A percentile compares a stretch with the other conserved stretches of the same genome.
Conservation (phyloP, 1,284 basidiomycete species). For the Pseudozyma thailandica region DNA sequence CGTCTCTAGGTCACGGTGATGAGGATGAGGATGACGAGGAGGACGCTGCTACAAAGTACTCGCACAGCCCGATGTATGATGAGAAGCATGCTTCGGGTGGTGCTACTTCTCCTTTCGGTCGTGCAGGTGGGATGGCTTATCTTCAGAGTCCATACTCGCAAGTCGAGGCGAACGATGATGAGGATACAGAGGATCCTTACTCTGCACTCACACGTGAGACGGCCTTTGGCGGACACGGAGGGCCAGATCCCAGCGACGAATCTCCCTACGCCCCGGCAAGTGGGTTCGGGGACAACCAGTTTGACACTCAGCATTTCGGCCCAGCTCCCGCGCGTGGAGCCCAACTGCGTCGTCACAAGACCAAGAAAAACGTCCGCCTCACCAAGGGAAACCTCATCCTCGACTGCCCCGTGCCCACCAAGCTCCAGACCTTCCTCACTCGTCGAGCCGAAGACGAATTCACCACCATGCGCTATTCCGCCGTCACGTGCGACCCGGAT, state of each 20-base stretch:
- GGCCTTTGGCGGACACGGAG: slow-evolving; percentile 19
- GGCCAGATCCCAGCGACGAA: slow-evolving; percentile 8
- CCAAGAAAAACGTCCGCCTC: slow-evolving; percentile 69
- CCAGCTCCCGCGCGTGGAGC: slow-evolving; percentile 62
- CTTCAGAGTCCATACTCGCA: slow-evolving; percentile 39
- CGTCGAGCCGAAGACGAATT: slow-evolving; percentile 84
- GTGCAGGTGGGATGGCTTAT: slow-evolving; percentile 18
- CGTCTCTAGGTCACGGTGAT: slow-evolving; percentile 24
- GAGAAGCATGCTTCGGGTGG: slow-evolving; percentile 48
- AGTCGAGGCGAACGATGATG: slow-evolving; percentile 16
- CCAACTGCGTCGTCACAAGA: slow-evolving; percentile 65
- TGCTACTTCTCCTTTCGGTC: slow-evolving; percentile 17
- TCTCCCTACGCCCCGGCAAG: slow-evolving; percentile 11
- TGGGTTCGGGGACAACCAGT: slow-evolving; percentile 30
- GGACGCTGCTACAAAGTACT: slow-evolving; percentile 43
- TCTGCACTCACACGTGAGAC: slow-evolving; percentile 28
- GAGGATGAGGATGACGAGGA: slow-evolving; percentile 34
- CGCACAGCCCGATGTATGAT: slow-evolving; percentile 29
- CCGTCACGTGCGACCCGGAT: slow-evolving; percentile 74
- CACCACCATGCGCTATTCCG: slow-evolving; percentile 74
- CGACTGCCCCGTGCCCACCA: slow-evolving; percentile 67
- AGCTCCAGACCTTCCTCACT: slow-evolving; percentile 74
- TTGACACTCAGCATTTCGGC: slow-evolving; percentile 64
- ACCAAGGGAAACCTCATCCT: slow-evolving; percentile 68
- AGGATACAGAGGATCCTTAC: slow-evolving; percentile 25